Base-by-base conservation (phyloP, 2,329 filamentous ascomycete species). In the Fusarium agapanthi region DNA sequence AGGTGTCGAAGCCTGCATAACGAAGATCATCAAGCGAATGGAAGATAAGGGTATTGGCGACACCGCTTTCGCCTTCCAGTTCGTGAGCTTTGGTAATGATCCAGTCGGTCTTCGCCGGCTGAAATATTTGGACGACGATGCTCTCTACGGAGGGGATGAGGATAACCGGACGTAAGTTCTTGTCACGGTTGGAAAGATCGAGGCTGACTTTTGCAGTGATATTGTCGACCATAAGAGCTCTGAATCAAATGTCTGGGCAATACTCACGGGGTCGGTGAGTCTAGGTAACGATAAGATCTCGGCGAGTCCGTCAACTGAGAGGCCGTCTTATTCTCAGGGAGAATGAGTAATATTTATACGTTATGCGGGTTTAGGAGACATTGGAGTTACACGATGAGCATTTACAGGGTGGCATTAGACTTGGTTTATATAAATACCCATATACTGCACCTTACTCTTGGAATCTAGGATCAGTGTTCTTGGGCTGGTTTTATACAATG, bases 201-300 rank as follows among this genome's bases (percentile, higher is more conserved):
- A 20, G 3, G 24, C 50, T 68, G 11, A 68, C 44, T 5, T 0
- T 15, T 6, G 0, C 7, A 65, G 70, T 15, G 67, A 73, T 30
- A 73, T 73, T 16, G 71, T 73, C 5, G 69, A 73, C 6, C 71
- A 70, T 5, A 67, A 73, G 16, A 53, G 24, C 2, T 24, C 61
- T 11, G 28, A 4, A 3, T 61, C 56, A 8, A 30, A 55, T n/a
- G 44, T 73, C 0, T 73, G 66, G 66, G 16, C 59, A 1, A 73
- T 73, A 7, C 53, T 73, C 0, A 53, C 14, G 3, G 71, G 70
- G 4, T 45, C 69, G 5, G 44, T 71, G 26, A 62, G 57, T 12
- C 38, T 18, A 24, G 45, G 34, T 7, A 51, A 60, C 13, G 65
- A 66, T 6, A 47, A 54, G 11, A 28, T 34, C 20, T 65, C 58